Percentiles rank a stretch among this genome's conserved stretches.
phyloP scores from a whole-genome alignment of 345 rosid genomes.

The Physaria fendleri region DNA sequence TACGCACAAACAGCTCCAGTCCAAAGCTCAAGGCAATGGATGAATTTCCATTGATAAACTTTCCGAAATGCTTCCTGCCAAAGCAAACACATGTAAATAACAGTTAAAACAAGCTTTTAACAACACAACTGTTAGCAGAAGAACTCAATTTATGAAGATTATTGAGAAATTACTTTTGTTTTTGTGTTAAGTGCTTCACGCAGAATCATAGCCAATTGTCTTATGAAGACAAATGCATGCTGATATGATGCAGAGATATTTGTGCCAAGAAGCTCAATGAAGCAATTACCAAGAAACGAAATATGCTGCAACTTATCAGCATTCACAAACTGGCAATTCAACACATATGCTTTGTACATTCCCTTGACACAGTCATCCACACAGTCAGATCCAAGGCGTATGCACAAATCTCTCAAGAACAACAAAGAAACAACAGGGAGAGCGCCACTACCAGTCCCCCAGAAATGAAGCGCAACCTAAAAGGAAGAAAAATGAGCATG shows the following conservation, averaged over 20 bases:
- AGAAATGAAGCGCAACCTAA: conserved; percentile 87
- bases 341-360: conserved; percentile 80
- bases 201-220: conserved; percentile 78
- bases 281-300: conserved; percentile 78
- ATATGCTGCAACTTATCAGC: conserved; percentile 70
- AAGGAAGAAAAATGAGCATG: conserved; percentile 11
- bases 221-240: conserved; percentile 85
- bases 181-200: conserved; percentile 78
- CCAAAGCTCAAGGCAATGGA: conserved; percentile 96
- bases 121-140: not conserved
- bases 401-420: conserved; percentile 75
- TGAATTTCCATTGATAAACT: conserved; percentile 96
- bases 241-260: conserved; percentile 87
- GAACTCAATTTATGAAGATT: not conserved
- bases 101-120: not conserved
- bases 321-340: conserved; percentile 85
- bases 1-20: conserved; percentile 83
- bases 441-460: conserved; percentile 91
- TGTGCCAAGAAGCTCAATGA: conserved; percentile 76
- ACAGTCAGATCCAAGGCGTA: conserved; percentile 72
- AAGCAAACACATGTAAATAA: conserved; percentile 7
- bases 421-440: conserved; percentile 81
- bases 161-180: conserved; percentile 61
- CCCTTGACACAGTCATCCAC: conserved; percentile 84
- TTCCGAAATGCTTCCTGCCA: conserved; percentile 78